Evolutionary conservation across 2,329 filamentous ascomycete genomes (phyloP).

Genomic region (Aspergillus aculeatinus): DNA sequence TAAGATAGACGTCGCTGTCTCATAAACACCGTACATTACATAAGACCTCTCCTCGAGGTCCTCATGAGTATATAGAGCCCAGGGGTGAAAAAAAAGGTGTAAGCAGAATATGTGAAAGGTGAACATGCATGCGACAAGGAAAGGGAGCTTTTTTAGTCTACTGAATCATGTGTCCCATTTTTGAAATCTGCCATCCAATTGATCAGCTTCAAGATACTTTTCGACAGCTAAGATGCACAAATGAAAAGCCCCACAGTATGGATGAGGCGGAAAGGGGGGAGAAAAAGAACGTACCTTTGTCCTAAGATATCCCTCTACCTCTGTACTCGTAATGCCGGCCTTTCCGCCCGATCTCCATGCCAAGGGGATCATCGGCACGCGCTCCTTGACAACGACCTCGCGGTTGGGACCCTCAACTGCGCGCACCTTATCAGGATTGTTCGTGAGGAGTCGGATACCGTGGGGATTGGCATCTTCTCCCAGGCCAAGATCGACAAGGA

Average conservation of each 20-base stretch:
- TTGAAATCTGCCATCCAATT: conserved; percentile 64
- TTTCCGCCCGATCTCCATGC: conserved; percentile 80
- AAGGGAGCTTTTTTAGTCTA: conserved; percentile 23
- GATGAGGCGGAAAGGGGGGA: background rate
- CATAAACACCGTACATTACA: background rate
- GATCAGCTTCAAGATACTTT: conserved; percentile 9
- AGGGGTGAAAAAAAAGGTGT: background rate
- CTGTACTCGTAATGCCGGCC: conserved; percentile 78
- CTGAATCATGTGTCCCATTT: conserved; percentile 76
- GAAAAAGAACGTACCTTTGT: conserved; percentile 70
- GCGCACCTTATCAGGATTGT: conserved; percentile 95
- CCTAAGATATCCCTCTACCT: conserved; percentile 90
- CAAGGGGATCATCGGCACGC: conserved; percentile 92
- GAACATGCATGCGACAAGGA: background rate
- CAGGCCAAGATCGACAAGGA: conserved; percentile 80
- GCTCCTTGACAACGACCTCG: conserved; percentile 82
- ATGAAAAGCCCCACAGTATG: background rate
- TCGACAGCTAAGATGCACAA: background rate
- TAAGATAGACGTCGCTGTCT: background rate
- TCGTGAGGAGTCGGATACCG: conserved; percentile 77
- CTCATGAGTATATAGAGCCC: background rate
- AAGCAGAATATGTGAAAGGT: conserved; percentile 3
- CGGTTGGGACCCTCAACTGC: conserved; percentile 89
- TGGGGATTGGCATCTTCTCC: conserved; percentile 60
- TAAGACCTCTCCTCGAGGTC: background rate